Evolutionary conservation across 306 rosid species (phyloP).

Genomic region (Ormosia semicastrata): DNA sequence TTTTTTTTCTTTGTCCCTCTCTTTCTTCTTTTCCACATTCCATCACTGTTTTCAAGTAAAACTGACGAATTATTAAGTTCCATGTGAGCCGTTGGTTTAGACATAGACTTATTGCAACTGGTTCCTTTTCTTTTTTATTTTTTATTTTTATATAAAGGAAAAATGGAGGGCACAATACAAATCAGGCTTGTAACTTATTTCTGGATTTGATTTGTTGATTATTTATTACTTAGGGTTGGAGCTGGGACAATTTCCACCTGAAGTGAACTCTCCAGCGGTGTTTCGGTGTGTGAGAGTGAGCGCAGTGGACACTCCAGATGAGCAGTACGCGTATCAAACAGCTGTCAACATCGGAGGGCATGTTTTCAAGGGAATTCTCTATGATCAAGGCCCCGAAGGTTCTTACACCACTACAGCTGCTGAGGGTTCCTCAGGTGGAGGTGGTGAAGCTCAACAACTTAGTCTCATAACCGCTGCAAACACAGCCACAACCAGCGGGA

Average conservation of each 20-base stretch:
- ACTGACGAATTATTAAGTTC: slow-evolving; percentile 42
- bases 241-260: slow-evolving; percentile 76
- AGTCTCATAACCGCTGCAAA: slow-evolving; percentile 40
- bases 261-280: slow-evolving; percentile 76
- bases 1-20: slow-evolving; percentile 19
- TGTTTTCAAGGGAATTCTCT: slow-evolving; percentile 90
- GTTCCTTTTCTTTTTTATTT: not conserved
- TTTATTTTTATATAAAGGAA: not conserved
- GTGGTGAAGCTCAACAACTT: slow-evolving; percentile 50
- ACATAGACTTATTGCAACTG: not conserved
- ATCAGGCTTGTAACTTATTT: not conserved
- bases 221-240: slow-evolving; percentile 75
- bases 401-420: slow-evolving; percentile 42
- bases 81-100: slow-evolving; percentile 17
- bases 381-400: slow-evolving; percentile 75
- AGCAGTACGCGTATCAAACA: slow-evolving; percentile 89
- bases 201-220: not conserved
- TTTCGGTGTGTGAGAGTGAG: slow-evolving; percentile 89
- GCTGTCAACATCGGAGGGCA: slow-evolving; percentile 94
- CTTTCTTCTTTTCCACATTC: slow-evolving; percentile 25
- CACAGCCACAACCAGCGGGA: slow-evolving; percentile 28
- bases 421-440: slow-evolving; percentile 57
- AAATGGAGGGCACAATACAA: not conserved
- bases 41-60: slow-evolving; percentile 49
- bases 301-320: slow-evolving; percentile 77